phyloP scores from a whole-genome alignment of 78 protist species.

The Goniomonas avonlea region DNA sequence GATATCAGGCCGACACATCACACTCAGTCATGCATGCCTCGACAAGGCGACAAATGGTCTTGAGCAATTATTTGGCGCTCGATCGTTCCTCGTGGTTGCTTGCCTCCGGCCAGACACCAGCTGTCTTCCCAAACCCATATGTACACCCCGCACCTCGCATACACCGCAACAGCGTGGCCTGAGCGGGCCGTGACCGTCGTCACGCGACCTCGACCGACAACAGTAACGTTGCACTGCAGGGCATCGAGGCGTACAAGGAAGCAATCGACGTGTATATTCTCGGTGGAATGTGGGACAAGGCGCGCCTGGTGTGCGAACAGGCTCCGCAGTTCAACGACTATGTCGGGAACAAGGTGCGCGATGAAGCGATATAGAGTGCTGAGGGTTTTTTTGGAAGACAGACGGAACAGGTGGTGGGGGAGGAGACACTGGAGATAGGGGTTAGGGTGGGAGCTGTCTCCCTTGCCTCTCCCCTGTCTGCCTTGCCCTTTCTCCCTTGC shows the following conservation, averaged over 20 bases:
- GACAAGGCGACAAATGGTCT: too few species aligned
- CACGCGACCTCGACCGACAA: too few species aligned
- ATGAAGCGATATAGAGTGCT: too few species aligned
- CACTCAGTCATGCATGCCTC: too few species aligned
- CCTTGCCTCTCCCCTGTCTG: neutral
- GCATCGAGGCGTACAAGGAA: slow-evolving; percentile 35
- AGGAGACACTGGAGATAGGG: neutral
- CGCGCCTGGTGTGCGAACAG: neutral
- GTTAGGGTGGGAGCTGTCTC: neutral
- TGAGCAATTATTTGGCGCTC: too few species aligned
- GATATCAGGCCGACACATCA: too few species aligned
- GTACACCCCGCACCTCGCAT: neutral
- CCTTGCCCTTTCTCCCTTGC: neutral
- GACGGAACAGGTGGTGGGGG: too few species aligned
- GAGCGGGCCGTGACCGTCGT: too few species aligned
- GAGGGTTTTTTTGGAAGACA: too few species aligned
- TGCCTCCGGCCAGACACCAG: too few species aligned
- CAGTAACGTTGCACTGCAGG: too few species aligned
- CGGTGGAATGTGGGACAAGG: slow-evolving; percentile 46
- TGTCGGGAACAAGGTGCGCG: neutral
- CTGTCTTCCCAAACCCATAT: neutral
- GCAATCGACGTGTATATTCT: slow-evolving; percentile 49
- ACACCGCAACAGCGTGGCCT: neutral
- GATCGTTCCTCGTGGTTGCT: too few species aligned
- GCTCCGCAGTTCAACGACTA: neutral